A percentile compares a stretch with the other conserved stretches of the same genome.
phyloP scores from a whole-genome alignment of 2,329 filamentous ascomycete species.

The Verticillium dahliae region DNA sequence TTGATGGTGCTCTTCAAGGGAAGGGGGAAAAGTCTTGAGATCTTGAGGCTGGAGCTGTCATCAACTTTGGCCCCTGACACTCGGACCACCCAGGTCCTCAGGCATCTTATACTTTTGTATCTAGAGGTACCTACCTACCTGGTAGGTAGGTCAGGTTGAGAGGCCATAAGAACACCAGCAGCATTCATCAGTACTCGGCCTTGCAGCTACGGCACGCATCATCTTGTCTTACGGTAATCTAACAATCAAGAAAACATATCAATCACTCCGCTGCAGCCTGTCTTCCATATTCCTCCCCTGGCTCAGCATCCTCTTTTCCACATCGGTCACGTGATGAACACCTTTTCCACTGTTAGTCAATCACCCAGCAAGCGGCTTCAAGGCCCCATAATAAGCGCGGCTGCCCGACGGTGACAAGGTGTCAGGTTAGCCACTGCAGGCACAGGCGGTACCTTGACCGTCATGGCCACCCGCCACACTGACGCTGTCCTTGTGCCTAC shows the following conservation, averaged over 20 bases:
- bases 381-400: not conserved
- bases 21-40: not conserved
- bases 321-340: not conserved
- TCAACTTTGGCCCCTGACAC: not conserved
- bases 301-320: too few relatives aligned
- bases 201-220: too few relatives aligned
- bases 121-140: too few relatives aligned
- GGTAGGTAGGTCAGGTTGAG: too few relatives aligned
- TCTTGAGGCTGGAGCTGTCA: not conserved
- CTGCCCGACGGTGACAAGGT: not conserved
- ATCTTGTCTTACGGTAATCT: too few relatives aligned
- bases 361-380: not conserved
- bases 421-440: not conserved
- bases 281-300: too few relatives aligned
- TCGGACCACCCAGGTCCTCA: not conserved
- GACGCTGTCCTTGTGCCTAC: not conserved
- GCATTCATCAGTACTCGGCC: too few relatives aligned
- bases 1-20: not conserved
- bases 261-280: too few relatives aligned
- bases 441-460: not conserved
- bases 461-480: not conserved
- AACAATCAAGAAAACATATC: too few relatives aligned
- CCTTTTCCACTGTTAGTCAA: not conserved
- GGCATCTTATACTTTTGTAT: not conserved
- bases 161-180: too few relatives aligned